These are phyloP conservation scores for Fonsecaea pugnacius DNA, from an alignment of 2,329 filamentous ascomycete species.

Conservation along the genomic window DNA sequence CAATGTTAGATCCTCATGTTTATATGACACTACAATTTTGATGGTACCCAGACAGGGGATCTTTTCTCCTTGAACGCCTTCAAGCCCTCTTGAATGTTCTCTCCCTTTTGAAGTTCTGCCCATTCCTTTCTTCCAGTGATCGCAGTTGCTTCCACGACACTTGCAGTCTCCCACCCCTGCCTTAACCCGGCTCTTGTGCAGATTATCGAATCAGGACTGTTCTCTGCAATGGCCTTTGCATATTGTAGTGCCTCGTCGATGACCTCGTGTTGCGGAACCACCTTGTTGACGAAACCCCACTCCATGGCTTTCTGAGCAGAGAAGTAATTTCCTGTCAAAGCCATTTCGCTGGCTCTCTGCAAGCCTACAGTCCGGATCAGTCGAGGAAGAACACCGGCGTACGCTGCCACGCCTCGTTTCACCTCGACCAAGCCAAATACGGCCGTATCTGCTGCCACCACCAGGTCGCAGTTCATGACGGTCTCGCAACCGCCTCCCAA, in stretches of 20 bases:
- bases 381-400: slow-evolving; percentile 72
- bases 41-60: slow-evolving; percentile 64
- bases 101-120: slow-evolving; percentile 39
- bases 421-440: slow-evolving; percentile 73
- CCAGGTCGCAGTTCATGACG: slow-evolving; percentile 71
- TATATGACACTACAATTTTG: slow-evolving; percentile 8
- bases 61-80: slow-evolving; percentile 76
- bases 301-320: slow-evolving; percentile 60
- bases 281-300: slow-evolving; percentile 68
- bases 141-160: slow-evolving; percentile 65
- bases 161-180: slow-evolving; percentile 71
- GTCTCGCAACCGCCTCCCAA: slow-evolving; percentile 79
- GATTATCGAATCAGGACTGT: slow-evolving; percentile 75
- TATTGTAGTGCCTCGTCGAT: slow-evolving; percentile 58
- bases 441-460: slow-evolving; percentile 63
- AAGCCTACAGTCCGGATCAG: slow-evolving; percentile 66
- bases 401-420: slow-evolving; percentile 69
- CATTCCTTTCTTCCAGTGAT: slow-evolving; percentile 64
- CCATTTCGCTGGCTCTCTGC: slow-evolving; percentile 72
- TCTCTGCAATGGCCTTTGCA: slow-evolving; percentile 64
- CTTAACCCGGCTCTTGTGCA: slow-evolving; percentile 72
- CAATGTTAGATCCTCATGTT: not conserved
- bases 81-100: slow-evolving; percentile 76
- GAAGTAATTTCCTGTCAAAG: slow-evolving; percentile 66
- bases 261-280: slow-evolving; percentile 42